These are phyloP conservation scores for Arthrobotrys musiformis DNA, from an alignment of 2,329 filamentous ascomycete genomes.

Conservation along the genomic window DNA sequence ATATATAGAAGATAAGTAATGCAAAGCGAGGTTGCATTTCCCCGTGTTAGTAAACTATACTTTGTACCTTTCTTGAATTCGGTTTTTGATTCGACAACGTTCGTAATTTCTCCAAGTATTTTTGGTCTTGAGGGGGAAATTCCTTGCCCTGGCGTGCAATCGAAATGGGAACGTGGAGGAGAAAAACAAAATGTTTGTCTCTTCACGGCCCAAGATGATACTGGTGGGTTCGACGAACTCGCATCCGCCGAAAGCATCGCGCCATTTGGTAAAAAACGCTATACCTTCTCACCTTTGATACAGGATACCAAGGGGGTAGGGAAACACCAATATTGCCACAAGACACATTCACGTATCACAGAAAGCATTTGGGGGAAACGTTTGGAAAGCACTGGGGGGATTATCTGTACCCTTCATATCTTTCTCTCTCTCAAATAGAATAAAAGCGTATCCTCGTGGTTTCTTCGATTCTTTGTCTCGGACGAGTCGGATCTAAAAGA, in stretches of 20 bases:
- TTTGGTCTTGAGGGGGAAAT: constrained; percentile 2
- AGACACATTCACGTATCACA: constrained; percentile 56
- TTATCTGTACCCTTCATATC: constrained; percentile 95
- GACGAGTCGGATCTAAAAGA: constrained; percentile 81
- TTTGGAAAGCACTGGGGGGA: constrained; percentile 61
- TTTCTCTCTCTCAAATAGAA: constrained; percentile 95
- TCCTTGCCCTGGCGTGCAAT: constrained; percentile 17
- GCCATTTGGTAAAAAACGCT: constrained; percentile 55
- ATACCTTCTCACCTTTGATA: constrained; percentile 56
- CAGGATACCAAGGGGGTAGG: constrained; percentile 33
- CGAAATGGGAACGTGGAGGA: constrained; percentile 10
- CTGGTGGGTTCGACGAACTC: constrained; percentile 45
- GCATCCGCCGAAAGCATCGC: constrained; percentile 51
- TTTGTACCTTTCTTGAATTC: constrained; percentile 48
- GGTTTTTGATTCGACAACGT: constrained; percentile 27
- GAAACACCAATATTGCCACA: constrained; percentile 44
- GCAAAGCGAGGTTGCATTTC: constrained; percentile 68
- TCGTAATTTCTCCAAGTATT: constrained; percentile 30
- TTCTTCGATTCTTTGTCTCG: constrained; percentile 84
- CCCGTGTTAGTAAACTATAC: constrained; percentile 71
- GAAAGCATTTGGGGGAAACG: constrained; percentile 49
- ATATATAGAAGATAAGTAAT: constrained; percentile 64
- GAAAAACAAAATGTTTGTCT: constrained; percentile 21
- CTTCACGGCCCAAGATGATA: constrained; percentile 48
- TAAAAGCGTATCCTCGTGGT: constrained; percentile 92